Conservation (phyloP, 306 rosid genomes). For the Glycine tomentella region DNA sequence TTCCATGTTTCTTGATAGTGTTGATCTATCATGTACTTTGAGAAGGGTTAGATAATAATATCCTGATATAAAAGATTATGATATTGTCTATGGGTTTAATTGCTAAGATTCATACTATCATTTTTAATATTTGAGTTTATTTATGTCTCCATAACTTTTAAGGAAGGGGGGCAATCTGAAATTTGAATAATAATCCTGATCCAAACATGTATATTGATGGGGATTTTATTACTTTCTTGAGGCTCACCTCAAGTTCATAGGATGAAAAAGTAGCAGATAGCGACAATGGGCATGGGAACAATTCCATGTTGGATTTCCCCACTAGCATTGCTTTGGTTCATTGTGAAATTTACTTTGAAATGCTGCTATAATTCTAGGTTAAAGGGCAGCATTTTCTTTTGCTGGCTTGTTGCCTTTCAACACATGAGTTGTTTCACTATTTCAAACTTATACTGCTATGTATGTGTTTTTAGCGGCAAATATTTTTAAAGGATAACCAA, state of each 20-base stretch:
- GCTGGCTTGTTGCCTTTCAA: conserved; percentile 30
- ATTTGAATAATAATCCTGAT: background rate
- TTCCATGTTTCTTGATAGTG: background rate
- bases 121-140: conserved; percentile 8
- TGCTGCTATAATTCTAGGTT: conserved; percentile 23
- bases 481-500: background rate
- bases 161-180: conserved; percentile 9
- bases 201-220: conserved; percentile 3
- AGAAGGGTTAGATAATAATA: background rate
- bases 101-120: background rate
- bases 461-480: conserved; percentile 28
- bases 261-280: conserved; percentile 16
- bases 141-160: background rate
- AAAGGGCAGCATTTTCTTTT: conserved; percentile 31
- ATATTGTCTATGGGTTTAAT: background rate
- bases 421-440: background rate
- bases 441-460: background rate
- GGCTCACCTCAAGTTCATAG: conserved; percentile 1
- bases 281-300: background rate
- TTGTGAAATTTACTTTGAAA: conserved; percentile 34
- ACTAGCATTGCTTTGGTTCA: conserved; percentile 18
- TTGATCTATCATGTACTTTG: background rate
- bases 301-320: background rate
- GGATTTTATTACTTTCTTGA: conserved; percentile 14
- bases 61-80: background rate